Conservation (phyloP, 2,329 filamentous ascomycete species). For the Epicoccum nigrum region DNA sequence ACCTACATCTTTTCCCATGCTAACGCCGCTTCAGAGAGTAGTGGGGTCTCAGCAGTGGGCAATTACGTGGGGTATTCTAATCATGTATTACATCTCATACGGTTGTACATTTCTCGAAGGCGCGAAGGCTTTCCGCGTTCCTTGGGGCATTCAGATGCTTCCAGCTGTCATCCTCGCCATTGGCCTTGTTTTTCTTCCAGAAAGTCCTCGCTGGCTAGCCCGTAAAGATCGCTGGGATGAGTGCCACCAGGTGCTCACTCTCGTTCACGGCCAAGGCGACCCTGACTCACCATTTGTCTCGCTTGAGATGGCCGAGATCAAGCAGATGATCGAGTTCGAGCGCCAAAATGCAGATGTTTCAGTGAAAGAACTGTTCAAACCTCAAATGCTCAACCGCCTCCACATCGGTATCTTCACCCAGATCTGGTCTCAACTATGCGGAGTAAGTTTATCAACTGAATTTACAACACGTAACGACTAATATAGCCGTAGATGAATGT, state of each 20-base stretch:
- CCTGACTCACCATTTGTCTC: slow-evolving; percentile 68
- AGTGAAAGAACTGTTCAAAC: slow-evolving; percentile 74
- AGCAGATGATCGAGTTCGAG: slow-evolving; percentile 76
- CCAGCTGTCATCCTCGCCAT: slow-evolving; percentile 50
- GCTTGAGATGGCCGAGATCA: slow-evolving; percentile 74
- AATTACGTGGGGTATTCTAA: slow-evolving; percentile 67
- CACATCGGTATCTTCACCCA: slow-evolving; percentile 74
- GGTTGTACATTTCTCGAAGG: slow-evolving; percentile 45
- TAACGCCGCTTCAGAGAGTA: too few relatives aligned
- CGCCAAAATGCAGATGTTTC: slow-evolving; percentile 70
- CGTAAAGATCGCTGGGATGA: slow-evolving; percentile 55
- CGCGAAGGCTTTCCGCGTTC: slow-evolving; percentile 43
- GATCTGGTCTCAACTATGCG: slow-evolving; percentile 77
- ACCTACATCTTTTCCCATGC: too few relatives aligned
- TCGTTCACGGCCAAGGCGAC: slow-evolving; percentile 63
- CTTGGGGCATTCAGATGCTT: slow-evolving; percentile 49
- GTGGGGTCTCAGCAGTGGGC: slow-evolving; percentile 77
- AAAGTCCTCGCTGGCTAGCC: slow-evolving; percentile 55
- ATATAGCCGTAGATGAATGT: too few relatives aligned
- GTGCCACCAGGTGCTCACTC: slow-evolving; percentile 48
- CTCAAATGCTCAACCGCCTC: slow-evolving; percentile 75
- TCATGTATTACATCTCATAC: slow-evolving; percentile 48
- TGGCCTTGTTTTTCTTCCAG: slow-evolving; percentile 57
- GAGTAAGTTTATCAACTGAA: slow-evolving; percentile 53
- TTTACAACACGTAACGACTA: too few relatives aligned